These are phyloP conservation scores for Boehmeria nivea DNA, from an alignment of 306 rosid species.

Conservation along the genomic window DNA sequence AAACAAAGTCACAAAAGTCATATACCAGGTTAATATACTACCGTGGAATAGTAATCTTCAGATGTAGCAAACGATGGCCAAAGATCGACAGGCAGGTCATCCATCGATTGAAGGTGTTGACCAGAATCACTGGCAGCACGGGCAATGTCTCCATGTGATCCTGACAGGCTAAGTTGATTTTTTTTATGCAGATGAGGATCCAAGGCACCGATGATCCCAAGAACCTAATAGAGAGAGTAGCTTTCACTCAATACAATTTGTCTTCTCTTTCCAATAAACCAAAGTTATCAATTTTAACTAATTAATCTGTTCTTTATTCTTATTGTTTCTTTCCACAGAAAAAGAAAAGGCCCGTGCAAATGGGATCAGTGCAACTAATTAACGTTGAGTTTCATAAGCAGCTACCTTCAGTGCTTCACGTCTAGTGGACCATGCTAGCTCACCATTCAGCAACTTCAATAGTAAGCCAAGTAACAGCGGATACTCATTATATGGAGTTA, in stretches of 20 bases:
- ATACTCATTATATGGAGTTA: constrained; percentile 93
- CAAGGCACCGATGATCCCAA: constrained; percentile 98
- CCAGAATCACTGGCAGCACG: constrained; percentile 83
- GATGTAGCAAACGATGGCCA: constrained; percentile 98
- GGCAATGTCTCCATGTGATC: constrained; percentile 74
- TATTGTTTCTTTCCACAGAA: background rate
- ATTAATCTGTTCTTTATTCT: background rate
- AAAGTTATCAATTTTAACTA: too few relatives aligned
- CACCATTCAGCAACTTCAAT: constrained; percentile 88
- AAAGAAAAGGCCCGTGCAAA: too few relatives aligned
- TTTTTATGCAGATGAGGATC: constrained; percentile 92
- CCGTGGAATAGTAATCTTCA: constrained; percentile 93
- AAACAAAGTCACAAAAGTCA: constrained; percentile 6
- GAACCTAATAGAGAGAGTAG: constrained; percentile 53
- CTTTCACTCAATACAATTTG: background rate
- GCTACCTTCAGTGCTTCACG: constrained; percentile 93
- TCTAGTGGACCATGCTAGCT: constrained; percentile 96
- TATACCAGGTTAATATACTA: constrained; percentile 34
- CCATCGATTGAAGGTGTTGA: constrained; percentile 86
- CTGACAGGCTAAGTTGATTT: constrained; percentile 74
- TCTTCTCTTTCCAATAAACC: too few relatives aligned
- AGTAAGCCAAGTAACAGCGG: constrained; percentile 80
- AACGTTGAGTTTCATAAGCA: constrained; percentile 2
- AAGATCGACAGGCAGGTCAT: constrained; percentile 75
- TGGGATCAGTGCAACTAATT: too few relatives aligned